These are phyloP conservation scores for Pichia nakasei DNA, from an alignment of 805 yeast genomes.

Conservation along the genomic window DNA sequence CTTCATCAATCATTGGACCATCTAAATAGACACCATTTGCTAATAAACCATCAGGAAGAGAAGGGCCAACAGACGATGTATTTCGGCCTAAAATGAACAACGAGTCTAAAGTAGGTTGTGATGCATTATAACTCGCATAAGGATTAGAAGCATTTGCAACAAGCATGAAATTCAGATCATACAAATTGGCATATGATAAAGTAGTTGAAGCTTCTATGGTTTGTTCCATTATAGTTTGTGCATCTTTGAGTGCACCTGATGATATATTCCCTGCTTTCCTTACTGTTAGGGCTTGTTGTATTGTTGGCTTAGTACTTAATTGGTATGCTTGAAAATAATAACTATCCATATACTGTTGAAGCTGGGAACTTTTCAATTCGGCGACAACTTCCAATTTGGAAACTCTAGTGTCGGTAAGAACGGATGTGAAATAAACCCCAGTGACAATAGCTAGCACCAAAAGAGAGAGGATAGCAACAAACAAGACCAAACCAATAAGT, in stretches of 20 bases:
- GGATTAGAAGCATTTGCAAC: slow-evolving; percentile 37
- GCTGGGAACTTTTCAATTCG: slow-evolving; percentile 71
- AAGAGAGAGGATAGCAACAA: slow-evolving; percentile 62
- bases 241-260: slow-evolving; percentile 35
- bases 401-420: slow-evolving; percentile 51
- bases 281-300: slow-evolving; percentile 51
- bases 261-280: slow-evolving; percentile 70
- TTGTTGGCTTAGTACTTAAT: slow-evolving; percentile 50
- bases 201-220: slow-evolving; percentile 56
- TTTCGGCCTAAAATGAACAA: slow-evolving; percentile 24
- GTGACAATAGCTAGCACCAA: slow-evolving; percentile 67
- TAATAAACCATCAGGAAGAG: slow-evolving; percentile 32
- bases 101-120: slow-evolving; percentile 34
- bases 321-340: slow-evolving; percentile 62
- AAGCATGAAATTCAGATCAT: slow-evolving; percentile 46
- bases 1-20: slow-evolving; percentile 53
- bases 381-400: slow-evolving; percentile 73
- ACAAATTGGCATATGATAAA: slow-evolving; percentile 56
- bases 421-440: slow-evolving; percentile 63
- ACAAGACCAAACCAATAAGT: slow-evolving; percentile 58
- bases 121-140: slow-evolving; percentile 22
- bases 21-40: slow-evolving; percentile 41
- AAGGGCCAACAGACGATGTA: slow-evolving; percentile 17
- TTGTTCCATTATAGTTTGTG: slow-evolving; percentile 44
- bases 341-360: slow-evolving; percentile 56